A percentile compares a stretch with the other conserved stretches of the same genome.
These are phyloP conservation scores for Fusarium pseudoanthophilum DNA, from an alignment of 2,329 filamentous ascomycete species.

Conservation along the genomic window DNA sequence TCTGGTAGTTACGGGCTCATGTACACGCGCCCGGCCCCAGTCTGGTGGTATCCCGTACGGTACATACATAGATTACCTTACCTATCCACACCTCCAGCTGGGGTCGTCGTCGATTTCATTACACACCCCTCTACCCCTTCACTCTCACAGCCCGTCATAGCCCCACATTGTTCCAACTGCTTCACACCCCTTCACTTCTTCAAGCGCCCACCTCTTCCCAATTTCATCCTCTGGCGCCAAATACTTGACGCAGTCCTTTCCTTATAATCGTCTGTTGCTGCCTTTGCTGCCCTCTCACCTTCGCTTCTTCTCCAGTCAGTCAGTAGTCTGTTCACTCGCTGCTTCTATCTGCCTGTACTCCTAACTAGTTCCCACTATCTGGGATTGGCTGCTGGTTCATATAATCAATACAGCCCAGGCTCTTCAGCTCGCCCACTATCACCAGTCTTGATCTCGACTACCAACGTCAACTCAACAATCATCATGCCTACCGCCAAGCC, in stretches of 20 bases:
- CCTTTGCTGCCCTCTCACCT: slow-evolving; percentile 34
- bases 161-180: slow-evolving; percentile 37
- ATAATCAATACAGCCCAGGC: slow-evolving; percentile 31
- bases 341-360: slow-evolving; percentile 38
- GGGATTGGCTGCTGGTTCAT: slow-evolving; percentile 41
- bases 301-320: slow-evolving; percentile 42
- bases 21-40: slow-evolving; percentile 41
- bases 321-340: slow-evolving; percentile 43
- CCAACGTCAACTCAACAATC: slow-evolving; percentile 32
- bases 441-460: slow-evolving; percentile 20
- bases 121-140: slow-evolving; percentile 39
- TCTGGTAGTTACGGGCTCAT: slow-evolving; percentile 31
- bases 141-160: slow-evolving; percentile 35
- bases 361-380: slow-evolving; percentile 24
- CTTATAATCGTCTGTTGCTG: slow-evolving; percentile 45
- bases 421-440: slow-evolving; percentile 25
- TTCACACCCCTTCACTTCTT: slow-evolving; percentile 42
- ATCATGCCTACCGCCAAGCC: slow-evolving; percentile 66
- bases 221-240: slow-evolving; percentile 44
- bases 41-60: slow-evolving; percentile 37
- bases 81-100: slow-evolving; percentile 33
- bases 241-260: slow-evolving; percentile 43
- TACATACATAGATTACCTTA: background rate
- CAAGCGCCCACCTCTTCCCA: slow-evolving; percentile 42
- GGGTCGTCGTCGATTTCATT: slow-evolving; percentile 17